Evolutionary conservation across 768 basidiomycete genomes (phyloP).

Genomic region (Podaxis sp.): DNA sequence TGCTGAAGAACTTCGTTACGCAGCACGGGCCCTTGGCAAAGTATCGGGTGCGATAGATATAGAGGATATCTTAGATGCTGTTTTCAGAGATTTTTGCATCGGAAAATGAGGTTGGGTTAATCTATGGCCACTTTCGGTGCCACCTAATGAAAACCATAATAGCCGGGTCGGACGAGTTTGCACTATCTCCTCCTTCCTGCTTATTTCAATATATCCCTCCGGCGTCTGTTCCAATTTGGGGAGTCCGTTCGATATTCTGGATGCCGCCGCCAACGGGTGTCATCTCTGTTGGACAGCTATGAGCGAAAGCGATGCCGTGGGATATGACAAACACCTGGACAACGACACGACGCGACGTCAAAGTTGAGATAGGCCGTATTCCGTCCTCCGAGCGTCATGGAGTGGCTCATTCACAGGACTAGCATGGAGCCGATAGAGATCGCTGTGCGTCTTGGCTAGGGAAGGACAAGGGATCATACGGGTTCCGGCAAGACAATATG

Average conservation of each 20-base stretch:
- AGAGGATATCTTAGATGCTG: constrained; percentile 78
- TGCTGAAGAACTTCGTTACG: constrained; percentile 87
- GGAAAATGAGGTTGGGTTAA: constrained; percentile 52
- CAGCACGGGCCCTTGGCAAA: constrained; percentile 76
- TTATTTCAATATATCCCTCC: neutral
- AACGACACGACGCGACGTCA: neutral
- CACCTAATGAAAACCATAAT: neutral
- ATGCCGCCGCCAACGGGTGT: neutral
- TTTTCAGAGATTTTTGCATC: constrained; percentile 88
- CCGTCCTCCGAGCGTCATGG: neutral
- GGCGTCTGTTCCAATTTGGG: neutral
- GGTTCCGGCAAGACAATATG: neutral
- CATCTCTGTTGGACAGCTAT: neutral
- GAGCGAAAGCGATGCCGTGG: neutral
- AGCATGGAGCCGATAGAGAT: neutral
- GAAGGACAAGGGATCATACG: neutral
- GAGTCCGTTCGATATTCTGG: neutral
- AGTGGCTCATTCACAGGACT: neutral
- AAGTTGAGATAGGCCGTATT: neutral
- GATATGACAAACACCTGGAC: neutral
- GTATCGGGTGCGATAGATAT: constrained; percentile 78
- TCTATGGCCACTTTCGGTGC: neutral
- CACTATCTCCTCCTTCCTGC: neutral
- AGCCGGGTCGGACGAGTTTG: neutral
- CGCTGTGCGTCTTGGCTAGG: neutral